Conservation (phyloP, 2,329 filamentous ascomycete genomes). For the Dendryphion nanum region DNA sequence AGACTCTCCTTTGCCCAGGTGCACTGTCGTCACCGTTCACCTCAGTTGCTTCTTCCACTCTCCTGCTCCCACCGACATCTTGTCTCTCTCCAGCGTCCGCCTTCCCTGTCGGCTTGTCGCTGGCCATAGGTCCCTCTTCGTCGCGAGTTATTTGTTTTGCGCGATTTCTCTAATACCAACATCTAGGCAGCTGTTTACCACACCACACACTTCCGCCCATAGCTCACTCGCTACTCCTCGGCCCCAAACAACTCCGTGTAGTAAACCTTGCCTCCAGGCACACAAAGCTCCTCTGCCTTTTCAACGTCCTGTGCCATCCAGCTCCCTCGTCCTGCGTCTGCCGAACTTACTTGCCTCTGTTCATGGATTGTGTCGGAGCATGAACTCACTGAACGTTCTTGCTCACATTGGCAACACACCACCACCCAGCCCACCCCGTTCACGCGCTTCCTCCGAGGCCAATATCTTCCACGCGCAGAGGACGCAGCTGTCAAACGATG, state of each 20-base stretch:
- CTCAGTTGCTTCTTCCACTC: not conserved
- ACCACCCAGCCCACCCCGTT: slow-evolving; percentile 49
- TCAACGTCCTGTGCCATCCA: no score
- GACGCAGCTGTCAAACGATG: slow-evolving; percentile 31
- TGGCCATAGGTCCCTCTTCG: not conserved
- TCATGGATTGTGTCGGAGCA: slow-evolving; percentile 53
- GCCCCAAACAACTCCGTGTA: no score
- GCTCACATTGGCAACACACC: slow-evolving; percentile 67
- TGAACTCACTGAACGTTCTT: slow-evolving; percentile 97
- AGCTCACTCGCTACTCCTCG: no score
- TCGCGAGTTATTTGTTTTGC: no score
- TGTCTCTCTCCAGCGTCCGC: not conserved
- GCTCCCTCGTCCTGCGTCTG: not conserved
- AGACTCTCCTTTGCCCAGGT: no score
- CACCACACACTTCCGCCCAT: no score
- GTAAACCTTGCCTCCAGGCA: no score
- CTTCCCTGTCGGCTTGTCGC: not conserved
- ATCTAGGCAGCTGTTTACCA: no score
- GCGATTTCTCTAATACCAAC: no score
- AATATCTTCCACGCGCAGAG: slow-evolving; percentile 38
- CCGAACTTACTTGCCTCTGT: not conserved
- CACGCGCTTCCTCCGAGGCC: slow-evolving; percentile 55
- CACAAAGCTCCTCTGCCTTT: no score
- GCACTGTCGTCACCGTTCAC: no score
- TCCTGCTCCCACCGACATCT: not conserved